Evolutionary conservation across 2,329 filamentous ascomycete genomes (phyloP), one percentile per base, ranked within the genome.

Genomic region (Neobulgaria alba): DNA sequence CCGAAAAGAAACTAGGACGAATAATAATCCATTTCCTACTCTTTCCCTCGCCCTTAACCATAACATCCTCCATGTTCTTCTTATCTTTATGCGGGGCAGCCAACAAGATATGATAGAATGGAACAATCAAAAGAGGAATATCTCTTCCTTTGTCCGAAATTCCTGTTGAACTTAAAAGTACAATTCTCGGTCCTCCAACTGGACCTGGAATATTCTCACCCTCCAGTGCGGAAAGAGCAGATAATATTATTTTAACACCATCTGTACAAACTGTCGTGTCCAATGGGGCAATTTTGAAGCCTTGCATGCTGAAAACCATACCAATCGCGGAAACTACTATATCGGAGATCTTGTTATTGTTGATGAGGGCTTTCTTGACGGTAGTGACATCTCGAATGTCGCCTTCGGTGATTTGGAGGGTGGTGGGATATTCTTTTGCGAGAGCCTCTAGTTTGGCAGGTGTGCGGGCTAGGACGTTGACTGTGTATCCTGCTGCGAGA

Each of bases 251-350:
- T 3, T 41, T 38, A 47, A 68, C 69, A 41, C 65, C 67, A 16
- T 60, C 59, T 23, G 65, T 54, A 55, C 73, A 77, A 17, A 77
- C 64, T 10, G 63, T 50, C 0, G 68, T 65, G 48, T 76, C 68
- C 43, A 68, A 63, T 17, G 57, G 41, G 66, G 49, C 49, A 64
- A 30, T 63, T 33, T 37, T 53, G 38, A 23, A 64, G 54, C 29
- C 52, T 48, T 43, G 56, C 60, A 16, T 19, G 9, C 42, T 26
- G 8, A 50, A 31, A 2, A 29, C 29, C 39, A 49, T 49, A 42
- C 73, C 73, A 49, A 78, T 64, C 42, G 66, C 66, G 41, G 61
- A 70, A 42, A 75, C 51, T 29, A 77, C 53, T 2, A 57, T 55
- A 48, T 73, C 67, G 4, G 71, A 68, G 1, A 69, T 50, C n/a